These are phyloP conservation scores for Verbena officinalis DNA, from an alignment of 257 asterid species.

Conservation along the genomic window DNA sequence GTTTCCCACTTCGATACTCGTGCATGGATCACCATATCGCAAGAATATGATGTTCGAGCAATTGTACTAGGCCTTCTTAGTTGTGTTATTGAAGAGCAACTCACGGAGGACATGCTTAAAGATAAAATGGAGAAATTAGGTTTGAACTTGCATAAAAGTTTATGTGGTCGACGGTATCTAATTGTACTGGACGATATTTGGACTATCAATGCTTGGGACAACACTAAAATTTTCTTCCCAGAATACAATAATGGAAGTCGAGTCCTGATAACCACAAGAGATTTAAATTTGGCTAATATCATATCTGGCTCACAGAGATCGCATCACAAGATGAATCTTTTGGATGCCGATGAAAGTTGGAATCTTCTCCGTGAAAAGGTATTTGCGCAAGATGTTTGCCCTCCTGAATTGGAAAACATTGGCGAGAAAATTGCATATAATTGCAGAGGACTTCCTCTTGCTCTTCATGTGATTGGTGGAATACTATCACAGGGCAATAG, in stretches of 20 bases:
- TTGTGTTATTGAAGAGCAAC: background rate
- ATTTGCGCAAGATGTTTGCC: constrained; percentile 14
- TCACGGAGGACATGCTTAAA: background rate
- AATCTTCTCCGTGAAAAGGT: constrained; percentile 32
- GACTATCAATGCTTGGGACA: constrained; percentile 18
- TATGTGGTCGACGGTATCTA: constrained; percentile 13
- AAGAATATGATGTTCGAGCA: constrained; percentile 9
- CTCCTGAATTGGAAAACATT: constrained; percentile 1
- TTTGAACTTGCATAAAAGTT: constrained; percentile 1
- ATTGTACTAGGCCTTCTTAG: constrained; percentile 17
- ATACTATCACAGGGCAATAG: constrained; percentile 1
- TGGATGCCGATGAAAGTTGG: constrained; percentile 17
- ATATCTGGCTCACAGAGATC: background rate
- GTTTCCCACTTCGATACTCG: constrained; percentile 3
- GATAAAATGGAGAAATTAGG: background rate
- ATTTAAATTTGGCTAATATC: constrained; percentile 1
- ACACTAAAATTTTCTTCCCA: background rate
- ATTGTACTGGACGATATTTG: constrained; percentile 27
- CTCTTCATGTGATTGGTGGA: constrained; percentile 30
- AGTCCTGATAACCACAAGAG: constrained; percentile 23
- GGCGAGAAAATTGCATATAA: constrained; percentile 23
- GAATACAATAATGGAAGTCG: constrained; percentile 20
- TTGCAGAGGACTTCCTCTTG: constrained; percentile 36
- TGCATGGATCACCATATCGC: constrained; percentile 27
- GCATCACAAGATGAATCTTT: constrained; percentile 24